Conservation (phyloP, 2,329 filamentous ascomycete species). For the Parascedosporium putredinis region DNA sequence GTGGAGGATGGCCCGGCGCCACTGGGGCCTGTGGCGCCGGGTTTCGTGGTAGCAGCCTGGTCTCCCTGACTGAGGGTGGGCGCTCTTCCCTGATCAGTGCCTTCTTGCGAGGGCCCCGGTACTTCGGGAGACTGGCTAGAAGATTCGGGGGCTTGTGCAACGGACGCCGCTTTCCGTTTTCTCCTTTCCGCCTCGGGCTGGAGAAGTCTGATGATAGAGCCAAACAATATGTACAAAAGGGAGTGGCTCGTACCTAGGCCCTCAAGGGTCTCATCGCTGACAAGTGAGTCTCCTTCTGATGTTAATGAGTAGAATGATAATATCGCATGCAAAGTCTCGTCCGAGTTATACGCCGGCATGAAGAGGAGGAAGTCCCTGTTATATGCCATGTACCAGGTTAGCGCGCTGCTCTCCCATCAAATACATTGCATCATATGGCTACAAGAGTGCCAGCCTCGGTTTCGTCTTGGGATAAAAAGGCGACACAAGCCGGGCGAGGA, state of each 20-base stretch:
- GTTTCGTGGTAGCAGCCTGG: not conserved
- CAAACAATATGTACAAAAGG: slow-evolving; percentile 65
- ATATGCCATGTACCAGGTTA: not conserved
- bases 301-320: slow-evolving; percentile 90
- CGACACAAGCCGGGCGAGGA: not conserved
- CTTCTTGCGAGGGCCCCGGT: not conserved
- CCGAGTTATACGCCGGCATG: slow-evolving; percentile 54
- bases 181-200: slow-evolving; percentile 10
- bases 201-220: slow-evolving; percentile 51
- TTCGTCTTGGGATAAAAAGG: not conserved
- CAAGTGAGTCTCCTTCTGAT: slow-evolving; percentile 84
- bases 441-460: no score
- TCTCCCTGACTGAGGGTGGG: not conserved
- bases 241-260: slow-evolving; percentile 80
- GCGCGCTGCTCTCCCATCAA: no score
- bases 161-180: slow-evolving; percentile 3
- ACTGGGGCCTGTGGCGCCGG: not conserved
- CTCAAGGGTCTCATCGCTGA: slow-evolving; percentile 83
- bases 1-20: not conserved
- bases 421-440: no score
- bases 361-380: slow-evolving; percentile 85
- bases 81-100: not conserved
- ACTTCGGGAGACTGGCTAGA: not conserved
- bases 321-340: slow-evolving; percentile 66
- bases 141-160: not conserved